A percentile compares a stretch with the other conserved stretches of the same genome.
Evolutionary conservation across 768 basidiomycete species (phyloP).

Genomic region (Tubosaeta brunneosetosa): DNA sequence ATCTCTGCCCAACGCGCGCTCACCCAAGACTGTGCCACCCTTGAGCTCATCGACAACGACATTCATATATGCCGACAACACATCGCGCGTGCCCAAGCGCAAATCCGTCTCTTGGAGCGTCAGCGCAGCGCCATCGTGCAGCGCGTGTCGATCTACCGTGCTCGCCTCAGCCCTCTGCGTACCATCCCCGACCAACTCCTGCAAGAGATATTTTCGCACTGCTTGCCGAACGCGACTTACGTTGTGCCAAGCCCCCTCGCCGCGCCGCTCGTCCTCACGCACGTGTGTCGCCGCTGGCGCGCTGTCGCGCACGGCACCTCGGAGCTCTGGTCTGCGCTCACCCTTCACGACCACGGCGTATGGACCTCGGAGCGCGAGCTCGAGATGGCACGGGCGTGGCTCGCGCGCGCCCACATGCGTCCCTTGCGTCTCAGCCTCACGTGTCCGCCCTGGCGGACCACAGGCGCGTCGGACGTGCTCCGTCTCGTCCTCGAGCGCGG

Average conservation of each 20-base stretch:
- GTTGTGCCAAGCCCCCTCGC: slow-evolving; percentile 16
- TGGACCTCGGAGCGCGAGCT: slow-evolving; percentile 27
- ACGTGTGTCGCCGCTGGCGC: slow-evolving; percentile 32
- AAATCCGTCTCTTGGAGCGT: slow-evolving; percentile 16
- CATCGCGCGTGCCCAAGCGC: slow-evolving; percentile 11
- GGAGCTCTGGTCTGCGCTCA: slow-evolving; percentile 30
- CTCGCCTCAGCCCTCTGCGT: slow-evolving; percentile 27
- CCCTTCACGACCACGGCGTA: slow-evolving; percentile 25
- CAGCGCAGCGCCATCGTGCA: slow-evolving; percentile 15
- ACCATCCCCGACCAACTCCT: slow-evolving; percentile 29
- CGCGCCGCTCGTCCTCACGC: slow-evolving; percentile 32
- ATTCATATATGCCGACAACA: slow-evolving; percentile 17
- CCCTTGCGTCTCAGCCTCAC: slow-evolving; percentile 22
- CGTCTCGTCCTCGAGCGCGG: slow-evolving; percentile 20
- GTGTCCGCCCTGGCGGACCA: slow-evolving; percentile 3
- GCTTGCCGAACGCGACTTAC: slow-evolving; percentile 21
- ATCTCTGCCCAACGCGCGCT: slow-evolving; percentile 18
- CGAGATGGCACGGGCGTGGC: slow-evolving; percentile 23
- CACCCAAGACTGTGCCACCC: slow-evolving; percentile 11
- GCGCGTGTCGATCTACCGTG: slow-evolving; percentile 20
- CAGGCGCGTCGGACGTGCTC: slow-evolving; percentile 16
- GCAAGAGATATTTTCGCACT: slow-evolving; percentile 29
- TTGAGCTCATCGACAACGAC: slow-evolving; percentile 12
- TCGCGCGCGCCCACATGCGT: slow-evolving; percentile 16
- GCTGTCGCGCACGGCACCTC: slow-evolving; percentile 25